Conservation (phyloP, 2,329 filamentous ascomycete species). For the Alternaria burnsii region DNA sequence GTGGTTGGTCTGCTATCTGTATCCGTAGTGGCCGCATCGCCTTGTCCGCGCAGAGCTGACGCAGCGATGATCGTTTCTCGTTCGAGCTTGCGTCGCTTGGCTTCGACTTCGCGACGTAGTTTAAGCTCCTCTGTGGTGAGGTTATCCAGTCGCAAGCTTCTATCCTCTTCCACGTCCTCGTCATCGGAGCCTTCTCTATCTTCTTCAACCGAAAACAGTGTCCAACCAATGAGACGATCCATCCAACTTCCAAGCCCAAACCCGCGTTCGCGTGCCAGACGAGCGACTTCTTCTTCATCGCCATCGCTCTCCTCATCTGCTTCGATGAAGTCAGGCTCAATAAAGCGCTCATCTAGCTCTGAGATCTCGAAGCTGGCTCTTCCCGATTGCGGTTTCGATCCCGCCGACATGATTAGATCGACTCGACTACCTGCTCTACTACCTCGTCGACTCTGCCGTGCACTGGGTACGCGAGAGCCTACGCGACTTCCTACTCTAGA, state of each 20-base stretch:
- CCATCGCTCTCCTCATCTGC: constrained; percentile 52
- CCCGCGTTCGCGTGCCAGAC: constrained; percentile 60
- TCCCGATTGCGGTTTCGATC: constrained; percentile 25
- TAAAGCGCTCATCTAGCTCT: constrained; percentile 33
- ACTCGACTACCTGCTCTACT: constrained; percentile 47
- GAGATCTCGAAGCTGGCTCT: constrained; percentile 44
- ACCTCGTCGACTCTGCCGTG: constrained; percentile 48
- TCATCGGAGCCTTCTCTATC: constrained; percentile 51
- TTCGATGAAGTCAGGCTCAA: constrained; percentile 62
- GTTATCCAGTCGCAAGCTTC: constrained; percentile 30
- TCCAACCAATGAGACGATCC: constrained; percentile 66
- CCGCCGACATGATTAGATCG: constrained; percentile 49
- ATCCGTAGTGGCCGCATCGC: constrained; percentile 15
- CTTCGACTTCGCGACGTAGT: constrained; percentile 50
- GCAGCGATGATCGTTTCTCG: constrained; percentile 48
- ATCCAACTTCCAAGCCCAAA: constrained; percentile 66
- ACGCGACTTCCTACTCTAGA: constrained; percentile 47
- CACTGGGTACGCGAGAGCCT: constrained; percentile 51
- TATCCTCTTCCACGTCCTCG: constrained; percentile 42
- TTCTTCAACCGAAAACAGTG: constrained; percentile 63
- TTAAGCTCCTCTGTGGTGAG: constrained; percentile 50
- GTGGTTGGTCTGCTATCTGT: constrained; percentile 24
- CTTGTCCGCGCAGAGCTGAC: constrained; percentile 24
- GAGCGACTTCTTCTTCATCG: constrained; percentile 63
- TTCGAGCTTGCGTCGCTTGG: constrained; percentile 47